These are phyloP conservation scores for Mrakia hoshinonis DNA, from an alignment of 768 basidiomycete species.

Conservation along the genomic window DNA sequence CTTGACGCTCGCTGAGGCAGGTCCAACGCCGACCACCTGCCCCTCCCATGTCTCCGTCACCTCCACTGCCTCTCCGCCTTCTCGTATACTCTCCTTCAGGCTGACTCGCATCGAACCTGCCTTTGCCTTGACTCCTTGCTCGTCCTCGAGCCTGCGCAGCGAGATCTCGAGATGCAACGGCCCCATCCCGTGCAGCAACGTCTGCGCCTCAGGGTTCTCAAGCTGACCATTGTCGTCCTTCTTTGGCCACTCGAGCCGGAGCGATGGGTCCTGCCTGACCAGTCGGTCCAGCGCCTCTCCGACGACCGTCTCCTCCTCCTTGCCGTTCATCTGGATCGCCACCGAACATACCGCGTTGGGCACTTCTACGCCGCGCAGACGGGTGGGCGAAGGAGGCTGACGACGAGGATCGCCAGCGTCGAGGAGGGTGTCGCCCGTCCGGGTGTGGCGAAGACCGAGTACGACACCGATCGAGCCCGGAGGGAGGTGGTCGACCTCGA, in stretches of 20 bases:
- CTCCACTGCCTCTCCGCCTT: slow-evolving; percentile 33
- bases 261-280: slow-evolving; percentile 79
- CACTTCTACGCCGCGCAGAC: slow-evolving; percentile 45
- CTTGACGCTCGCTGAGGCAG: slow-evolving; percentile 47
- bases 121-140: slow-evolving; percentile 43
- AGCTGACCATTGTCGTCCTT: slow-evolving; percentile 42
- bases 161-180: slow-evolving; percentile 82
- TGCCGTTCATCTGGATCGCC: slow-evolving; percentile 69
- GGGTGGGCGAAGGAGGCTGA: slow-evolving; percentile 4
- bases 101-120: slow-evolving; percentile 21
- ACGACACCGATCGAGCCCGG: slow-evolving; percentile 79
- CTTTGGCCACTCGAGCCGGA: slow-evolving; percentile 47
- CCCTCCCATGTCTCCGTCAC: slow-evolving; percentile 50
- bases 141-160: slow-evolving; percentile 66
- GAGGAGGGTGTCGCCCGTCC: slow-evolving; percentile 77
- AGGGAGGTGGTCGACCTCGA: slow-evolving; percentile 70
- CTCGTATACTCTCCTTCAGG: slow-evolving; percentile 20
- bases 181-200: slow-evolving; percentile 74
- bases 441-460: slow-evolving; percentile 69
- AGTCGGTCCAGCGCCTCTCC: slow-evolving; percentile 64
- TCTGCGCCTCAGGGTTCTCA: slow-evolving; percentile 62
- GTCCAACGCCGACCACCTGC: slow-evolving; percentile 53
- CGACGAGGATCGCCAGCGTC: slow-evolving; percentile 42
- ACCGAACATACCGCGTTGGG: slow-evolving; percentile 80
- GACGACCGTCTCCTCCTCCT: slow-evolving; percentile 67